phyloP scores from a whole-genome alignment of 441 rosid species.

The Croton setiger region DNA sequence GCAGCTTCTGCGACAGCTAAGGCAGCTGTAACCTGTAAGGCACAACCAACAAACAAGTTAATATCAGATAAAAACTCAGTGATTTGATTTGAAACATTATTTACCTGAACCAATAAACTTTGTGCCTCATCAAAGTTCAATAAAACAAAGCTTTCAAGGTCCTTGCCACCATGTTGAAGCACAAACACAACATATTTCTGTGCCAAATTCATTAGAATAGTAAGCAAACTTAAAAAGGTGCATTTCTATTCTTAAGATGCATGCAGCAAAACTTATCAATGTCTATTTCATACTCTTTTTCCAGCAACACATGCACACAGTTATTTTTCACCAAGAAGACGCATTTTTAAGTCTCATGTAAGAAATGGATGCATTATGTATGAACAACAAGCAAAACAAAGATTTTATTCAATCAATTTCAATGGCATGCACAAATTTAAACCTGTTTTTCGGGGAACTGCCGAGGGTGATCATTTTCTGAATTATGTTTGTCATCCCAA shows the following conservation, averaged over 20 bases:
- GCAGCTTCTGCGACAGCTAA: conserved; percentile 95
- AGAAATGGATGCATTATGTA: conserved; percentile 7
- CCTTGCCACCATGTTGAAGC: conserved; percentile 92
- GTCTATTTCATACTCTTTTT: neutral
- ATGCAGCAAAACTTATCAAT: neutral
- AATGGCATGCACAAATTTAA: conserved; percentile 19
- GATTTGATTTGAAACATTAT: neutral
- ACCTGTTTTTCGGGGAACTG: conserved; percentile 86
- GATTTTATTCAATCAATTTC: neutral
- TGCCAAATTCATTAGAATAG: conserved; percentile 22
- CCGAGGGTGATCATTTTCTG: conserved; percentile 92
- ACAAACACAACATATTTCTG: conserved; percentile 87
- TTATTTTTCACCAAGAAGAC: neutral
- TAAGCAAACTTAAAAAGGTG: conserved; percentile 11
- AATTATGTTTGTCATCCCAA: conserved; percentile 78
- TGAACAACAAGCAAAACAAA: conserved; percentile 9
- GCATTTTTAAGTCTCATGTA: conserved; percentile 4
- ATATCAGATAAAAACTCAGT: conserved; percentile 4
- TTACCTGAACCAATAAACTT: conserved; percentile 82
- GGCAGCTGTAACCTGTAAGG: conserved; percentile 72
- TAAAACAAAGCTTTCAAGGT: conserved; percentile 91
- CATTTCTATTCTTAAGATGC: conserved; percentile 3
- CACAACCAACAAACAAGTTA: conserved; percentile 12
- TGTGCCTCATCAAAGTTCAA: conserved; percentile 73
- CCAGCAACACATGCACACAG: neutral